Evolutionary conservation across 2,329 filamentous ascomycete species (phyloP), one percentile per base, ranked within the genome.

Genomic region (Fusarium protoensiforme): DNA sequence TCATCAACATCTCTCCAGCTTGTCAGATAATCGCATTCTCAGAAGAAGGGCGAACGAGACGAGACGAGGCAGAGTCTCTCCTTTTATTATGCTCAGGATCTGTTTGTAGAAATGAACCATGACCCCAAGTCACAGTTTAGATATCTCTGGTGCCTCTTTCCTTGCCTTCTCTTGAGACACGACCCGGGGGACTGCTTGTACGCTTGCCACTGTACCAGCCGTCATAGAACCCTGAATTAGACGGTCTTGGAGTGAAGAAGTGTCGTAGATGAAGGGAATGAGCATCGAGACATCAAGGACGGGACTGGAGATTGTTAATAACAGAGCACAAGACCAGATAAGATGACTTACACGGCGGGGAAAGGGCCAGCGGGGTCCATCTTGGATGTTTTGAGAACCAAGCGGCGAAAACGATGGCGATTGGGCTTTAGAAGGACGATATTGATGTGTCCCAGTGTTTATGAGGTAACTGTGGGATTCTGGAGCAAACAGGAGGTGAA

Each of bases 241-340:
- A 10, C 58, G 58, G 18, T 71, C 68, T 31, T 68, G 68, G 4
- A 65, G 4, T 3, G 68, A 63, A 4, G 58, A 65, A 18, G 61
- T 71, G 22, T 68, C 65, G 18, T 71, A 63, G 14, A 71, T 60
- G 53, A 65, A 71, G 4, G 3, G n/a, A 1, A 27, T n/a, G 11
- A 71, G 54, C 58, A 65, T 65, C 2, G 51, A 29, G 6, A 1
- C 11, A 18, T 31, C 27, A 4, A n/a, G 5, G 1, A 10, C 3
- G 5, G 33, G 14, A 8, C 63, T 64, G 7, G 13, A 48, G 1
- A 2, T 6, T 39, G 5, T 56, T 2, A 56, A 16, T 41, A 62
- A 1, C 33, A 4, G 11, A 4, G 16, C 16, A 29, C 3, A 1
- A 14, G 27, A 16, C 10, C 18, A n/a, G 24, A 2, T 3, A 3